Base-by-base conservation (phyloP, 768 basidiomycete species). In the Asterophora parasitica region DNA sequence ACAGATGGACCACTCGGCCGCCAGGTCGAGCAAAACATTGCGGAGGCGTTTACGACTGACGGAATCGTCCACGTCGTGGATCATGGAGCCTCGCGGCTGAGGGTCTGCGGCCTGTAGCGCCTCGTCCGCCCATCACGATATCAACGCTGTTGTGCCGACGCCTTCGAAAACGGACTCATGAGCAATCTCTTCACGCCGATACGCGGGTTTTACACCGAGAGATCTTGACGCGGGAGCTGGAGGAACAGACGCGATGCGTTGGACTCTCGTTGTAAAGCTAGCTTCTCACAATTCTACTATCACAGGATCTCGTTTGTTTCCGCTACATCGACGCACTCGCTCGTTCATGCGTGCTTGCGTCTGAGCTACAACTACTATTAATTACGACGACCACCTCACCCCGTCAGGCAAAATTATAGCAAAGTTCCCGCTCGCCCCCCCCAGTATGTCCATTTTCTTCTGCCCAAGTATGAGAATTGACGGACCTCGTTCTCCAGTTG, bases 11-110 rank as follows among this genome's bases (percentile, higher is more conserved):
- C 92, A 0, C 84, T 87, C 0, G 95, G 95, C 0, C 81, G 95
- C 50, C 98, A 99, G 65, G 79, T 98, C 36, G 88, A 98, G 27
- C 93, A 7, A 99, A 99, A 98, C 62, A 92, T 98, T 49, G 96
- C 96, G 3, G 95, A 99, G 67, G 97, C 92, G 2, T 69, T 98
- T 34, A 99, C 95, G 2, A 98, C 98, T 49, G 95, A 99, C 56
- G 95, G 95, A 15, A 97, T 99, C 58, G 94, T 99, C n/a, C 98
- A 98, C 58, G 95, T 97, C 48, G 93, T 97, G 38, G 95, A 97
- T 61, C 92, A 94, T 0, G 94, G 93, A 1, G 96, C 97, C 71
- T 93, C 88, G 28, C 95, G 98, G 68, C 95, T 96, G 68, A 97
- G 94, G 62, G 87, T 98, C 40, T 99, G 97, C 73, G 97, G 97